A percentile compares a stretch with the other conserved stretches of the same genome.
Evolutionary conservation across 176 grass and related monocot genomes (phyloP).

Genomic region (Oryza coarctata): DNA sequence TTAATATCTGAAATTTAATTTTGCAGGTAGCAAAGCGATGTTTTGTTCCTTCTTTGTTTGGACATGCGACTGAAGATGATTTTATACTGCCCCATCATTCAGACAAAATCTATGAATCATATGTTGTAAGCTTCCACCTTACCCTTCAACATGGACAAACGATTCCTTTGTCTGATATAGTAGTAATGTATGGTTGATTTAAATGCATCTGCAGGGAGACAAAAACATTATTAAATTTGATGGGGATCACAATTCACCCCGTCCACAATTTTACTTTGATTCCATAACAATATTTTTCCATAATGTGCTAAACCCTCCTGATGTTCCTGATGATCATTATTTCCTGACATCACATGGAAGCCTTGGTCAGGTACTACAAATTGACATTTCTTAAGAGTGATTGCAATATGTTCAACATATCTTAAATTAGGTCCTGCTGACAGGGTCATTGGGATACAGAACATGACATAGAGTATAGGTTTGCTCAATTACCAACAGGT

Average conservation of each 20-base stretch:
- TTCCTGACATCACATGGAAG: constrained; percentile 40
- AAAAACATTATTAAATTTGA: constrained; percentile 99
- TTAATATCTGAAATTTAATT: constrained; percentile 29
- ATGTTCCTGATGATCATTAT: constrained; percentile 64
- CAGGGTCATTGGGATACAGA: constrained; percentile 75
- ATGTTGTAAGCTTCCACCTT: constrained; percentile 58
- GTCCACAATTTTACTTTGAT: constrained; percentile 97
- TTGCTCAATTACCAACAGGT: constrained; percentile 61
- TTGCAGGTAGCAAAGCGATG: constrained; percentile 83
- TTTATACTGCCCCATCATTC: constrained; percentile 98
- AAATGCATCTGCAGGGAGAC: constrained; percentile 74
- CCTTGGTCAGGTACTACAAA: constrained; percentile 62
- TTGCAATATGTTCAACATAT: constrained; percentile 27
- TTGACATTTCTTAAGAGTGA: background rate
- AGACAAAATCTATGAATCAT: constrained; percentile 81
- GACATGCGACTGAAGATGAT: constrained; percentile 94
- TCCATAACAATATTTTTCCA: constrained; percentile 99
- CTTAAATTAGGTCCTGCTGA: constrained; percentile 33
- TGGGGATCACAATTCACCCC: constrained; percentile 97
- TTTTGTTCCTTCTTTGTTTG: constrained; percentile 93
- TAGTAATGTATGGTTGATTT: constrained; percentile 35
- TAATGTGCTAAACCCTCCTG: constrained; percentile 89
- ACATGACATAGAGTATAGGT: constrained; percentile 72
- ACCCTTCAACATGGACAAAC: constrained; percentile 7
- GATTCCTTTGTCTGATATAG: constrained; percentile 26